Evolutionary conservation across 2,329 filamentous ascomycete species (phyloP), one percentile per base, ranked within the genome.

Genomic region (Fusarium chuoi): DNA sequence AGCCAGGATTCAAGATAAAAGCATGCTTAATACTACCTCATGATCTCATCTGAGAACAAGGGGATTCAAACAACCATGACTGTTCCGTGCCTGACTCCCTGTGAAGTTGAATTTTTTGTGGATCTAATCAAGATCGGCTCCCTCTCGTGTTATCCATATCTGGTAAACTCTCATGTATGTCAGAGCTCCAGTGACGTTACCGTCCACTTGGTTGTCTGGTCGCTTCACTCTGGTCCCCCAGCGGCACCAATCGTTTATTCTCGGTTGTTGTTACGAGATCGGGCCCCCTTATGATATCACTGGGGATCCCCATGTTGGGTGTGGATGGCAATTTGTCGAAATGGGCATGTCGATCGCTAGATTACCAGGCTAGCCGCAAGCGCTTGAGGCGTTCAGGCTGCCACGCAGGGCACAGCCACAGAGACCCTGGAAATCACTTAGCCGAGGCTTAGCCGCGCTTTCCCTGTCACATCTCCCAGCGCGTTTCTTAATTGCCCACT

Each of bases 1-100:
- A 76, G 68, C 62, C 69, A 75, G 70, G 64, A 73, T 65, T 75
- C 56, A 67, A 76, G 75, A 78, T 69, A 75, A 78, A 75, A 73
- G 70, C 69, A 76, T 75, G 76, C 60, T 77, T 75, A 77, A 79
- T 75, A 61, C 48, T 55, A 48, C 46, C 65, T 48, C 65, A 48
- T 54, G 46, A 44, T 67, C 63, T 70, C 48, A 39, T 35, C 51
- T 65, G 56, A 65, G 68, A 67, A 59, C 55, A 52, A 59, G 46
- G 63, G 65, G 61, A 30, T 57, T 67, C 39, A 58, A 70, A 73
- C 45, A 42, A 49, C 46, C 59, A 60, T 24, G 62, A 38, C n/a
- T 18, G 15, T 68, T 36, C 33, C 39, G 14, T 20, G 39, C 24
- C 26, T 56, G n/a, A 60, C 41, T 33, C 44, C 36, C 42, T 54